Base-by-base conservation (phyloP, 768 basidiomycete species). In the Serendipita vermifera region DNA sequence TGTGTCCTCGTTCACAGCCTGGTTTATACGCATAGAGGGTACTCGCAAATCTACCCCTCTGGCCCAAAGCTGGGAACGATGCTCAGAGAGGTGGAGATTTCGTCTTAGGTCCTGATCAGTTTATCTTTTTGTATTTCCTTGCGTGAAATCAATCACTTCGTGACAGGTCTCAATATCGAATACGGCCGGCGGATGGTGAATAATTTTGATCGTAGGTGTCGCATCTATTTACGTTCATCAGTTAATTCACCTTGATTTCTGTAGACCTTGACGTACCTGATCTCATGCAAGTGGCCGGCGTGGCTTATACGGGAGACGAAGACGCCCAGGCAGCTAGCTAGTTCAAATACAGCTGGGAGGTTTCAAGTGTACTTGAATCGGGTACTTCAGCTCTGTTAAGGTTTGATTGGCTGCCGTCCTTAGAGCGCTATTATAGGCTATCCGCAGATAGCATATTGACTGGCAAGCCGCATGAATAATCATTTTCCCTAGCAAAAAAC, bases 41-140 rank as follows among this genome's bases (percentile, higher is more conserved):
- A 26, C 11, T 51, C 22, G 22, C 22, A 20, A 5, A 51, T 7
- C 9, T 15, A 15, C 5, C 5, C 46, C 9, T 9, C 20, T n/a
- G 9, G 9, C n/a, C 27, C 46, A 51, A 51, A 22, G 27, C 32
- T n/a, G 82, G 81, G 0, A 78, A 81, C 51, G 61, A 77, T n/a
- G 71, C 74, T 0, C 81, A 84, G 62, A 66, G 80, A 0, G 81
- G 81, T 3, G 81, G 80, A 2, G 81, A 84, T 24, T 82, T 82
- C 54, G 65, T 84, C 11, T 69, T 83, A 48, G 78, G 77, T 20
- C 77, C 79, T 17, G 79, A 78, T 79, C 59, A n/a, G n/a, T n/a
- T n/a, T 32, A 68, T 60, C 29, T 39, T 0, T n/a, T 36, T 29
- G 3, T 32, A 3, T 15, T 11, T 26, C 26, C 20, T 13, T 9